Base-by-base conservation (phyloP, 129 eudicot genomes). In the Chrysanthemum seticuspe region DNA sequence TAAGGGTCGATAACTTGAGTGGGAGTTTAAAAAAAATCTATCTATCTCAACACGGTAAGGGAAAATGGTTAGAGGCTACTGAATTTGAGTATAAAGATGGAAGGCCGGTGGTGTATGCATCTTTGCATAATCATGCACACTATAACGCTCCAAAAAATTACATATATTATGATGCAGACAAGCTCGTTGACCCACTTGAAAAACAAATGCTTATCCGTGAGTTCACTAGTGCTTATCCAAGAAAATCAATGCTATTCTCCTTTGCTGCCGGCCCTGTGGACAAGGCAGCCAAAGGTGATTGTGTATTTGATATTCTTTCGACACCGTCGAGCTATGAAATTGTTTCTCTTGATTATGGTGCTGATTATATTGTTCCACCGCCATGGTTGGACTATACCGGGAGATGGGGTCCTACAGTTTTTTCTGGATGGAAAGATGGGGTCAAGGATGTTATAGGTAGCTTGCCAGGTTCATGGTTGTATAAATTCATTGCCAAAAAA, bases 91-190 rank as follows among this genome's bases (percentile, higher is more conserved):
- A 25, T 3, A 8, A 49, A 6, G 40, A 52, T 21, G 70, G 51
- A 4, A 72, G 73, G 54, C 77, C 81, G 4, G 65, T 75, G 3
- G 78, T 74, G 50, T 83, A 83, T 52, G 27, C 84, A 2, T 59
- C 87, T 5, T 72, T 83, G 31, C 76, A 83, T 47, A 75, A 81
- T 0, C 87, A 83, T 62, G 34, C 87, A 27, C 34, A 53, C 29
- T 79, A 74, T 45, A 16, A 25, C 1, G 65, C 50, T 31, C 52
- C 73, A n/a, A 25, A 14, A 31, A 9, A 27, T 25, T 29, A 64
- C 18, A n/a, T 78, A 8, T 78, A 65, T 18, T 4, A 9, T 18
- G 4, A 1, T 2, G 21, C 13, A 0, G 12, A 63, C 8, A 40
- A 31, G 36, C 36, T 31, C 36, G 36, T 55, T 5, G 54, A 49